Evolutionary conservation across 2,329 filamentous ascomycete species (phyloP).

Genomic region (Cladosporium sp.): DNA sequence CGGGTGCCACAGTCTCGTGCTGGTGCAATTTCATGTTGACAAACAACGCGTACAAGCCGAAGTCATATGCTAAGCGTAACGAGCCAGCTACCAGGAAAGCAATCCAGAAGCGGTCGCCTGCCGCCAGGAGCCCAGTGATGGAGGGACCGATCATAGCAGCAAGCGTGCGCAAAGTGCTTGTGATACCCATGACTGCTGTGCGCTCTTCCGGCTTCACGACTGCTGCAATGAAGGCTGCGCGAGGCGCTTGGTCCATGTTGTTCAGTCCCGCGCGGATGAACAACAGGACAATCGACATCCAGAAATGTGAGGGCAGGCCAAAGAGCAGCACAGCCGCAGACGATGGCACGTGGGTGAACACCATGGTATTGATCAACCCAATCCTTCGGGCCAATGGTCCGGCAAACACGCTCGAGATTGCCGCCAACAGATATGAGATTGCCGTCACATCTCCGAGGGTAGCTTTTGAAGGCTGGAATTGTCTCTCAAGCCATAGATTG

Average conservation of each 20-base stretch:
- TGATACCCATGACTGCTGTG: constrained; percentile 69
- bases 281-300: constrained; percentile 52
- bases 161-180: constrained; percentile 56
- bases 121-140: constrained; percentile 54
- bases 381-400: constrained; percentile 63
- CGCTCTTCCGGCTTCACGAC: constrained; percentile 62
- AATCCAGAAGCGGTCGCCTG: constrained; percentile 55
- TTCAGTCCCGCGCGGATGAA: constrained; percentile 60
- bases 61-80: constrained; percentile 53
- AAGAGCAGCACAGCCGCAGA: constrained; percentile 59
- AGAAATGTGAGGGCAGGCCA: constrained; percentile 50
- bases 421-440: constrained; percentile 41
- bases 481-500: constrained; percentile 54
- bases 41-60: constrained; percentile 57
- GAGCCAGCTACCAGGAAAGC: constrained; percentile 56
- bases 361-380: constrained; percentile 63
- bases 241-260: constrained; percentile 66
- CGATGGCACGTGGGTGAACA: constrained; percentile 52
- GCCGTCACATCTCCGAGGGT: constrained; percentile 53
- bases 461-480: constrained; percentile 51
- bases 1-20: constrained; percentile 5
- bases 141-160: constrained; percentile 53
- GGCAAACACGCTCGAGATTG: constrained; percentile 45
- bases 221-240: constrained; percentile 63
- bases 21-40: constrained; percentile 50